Evolutionary conservation across 2,329 filamentous ascomycete genomes (phyloP), one percentile per base, ranked within the genome.

Genomic region (Westerdykella aurantiaca): DNA sequence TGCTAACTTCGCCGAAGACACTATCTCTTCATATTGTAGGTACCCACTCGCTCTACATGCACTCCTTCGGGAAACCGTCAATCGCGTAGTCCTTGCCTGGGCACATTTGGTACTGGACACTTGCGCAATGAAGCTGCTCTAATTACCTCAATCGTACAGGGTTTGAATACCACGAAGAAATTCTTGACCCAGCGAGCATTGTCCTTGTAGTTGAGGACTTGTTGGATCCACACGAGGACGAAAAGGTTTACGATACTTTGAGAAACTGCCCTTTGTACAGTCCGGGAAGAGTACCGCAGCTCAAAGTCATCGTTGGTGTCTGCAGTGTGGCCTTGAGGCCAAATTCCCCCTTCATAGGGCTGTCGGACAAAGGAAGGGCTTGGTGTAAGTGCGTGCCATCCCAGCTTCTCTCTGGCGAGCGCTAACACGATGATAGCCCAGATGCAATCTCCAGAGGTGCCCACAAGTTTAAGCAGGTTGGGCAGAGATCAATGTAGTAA

Each of bases 251-350:
- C 44, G 48, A 56, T 6, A 57, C 54, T 13, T 43, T 63, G 12
- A 48, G 48, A 29, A 14, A 31, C 5, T 38, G 39, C 23, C 37
- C 41, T 29, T 42, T 46, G 38, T 57, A 48, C 25, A 40, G 22
- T n/a, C 18, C 42, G 14, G 38, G 34, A 17, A 9, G 14, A 25
- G n/a, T 43, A 5, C 34, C 18, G 25, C 34, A 31, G 31, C 35
- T 23, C 14, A 48, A 51, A 41, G 45, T 47, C 17, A 46, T 63
- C 29, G 54, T 60, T 16, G 59, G 59, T 11, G 53, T 63, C 6
- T 56, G 50, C 37, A 59, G 58, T 44, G 39, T 61, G 17, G 44
- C 37, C 25, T 39, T 60, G 33, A 55, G 53, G 44, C 50, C 52
- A 7, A 46, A 45, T n/a, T 61, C 57, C 31, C 38, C 37, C 21